Evolutionary conservation across 306 rosid species (phyloP).

Genomic region (Adenanthera pavonina): DNA sequence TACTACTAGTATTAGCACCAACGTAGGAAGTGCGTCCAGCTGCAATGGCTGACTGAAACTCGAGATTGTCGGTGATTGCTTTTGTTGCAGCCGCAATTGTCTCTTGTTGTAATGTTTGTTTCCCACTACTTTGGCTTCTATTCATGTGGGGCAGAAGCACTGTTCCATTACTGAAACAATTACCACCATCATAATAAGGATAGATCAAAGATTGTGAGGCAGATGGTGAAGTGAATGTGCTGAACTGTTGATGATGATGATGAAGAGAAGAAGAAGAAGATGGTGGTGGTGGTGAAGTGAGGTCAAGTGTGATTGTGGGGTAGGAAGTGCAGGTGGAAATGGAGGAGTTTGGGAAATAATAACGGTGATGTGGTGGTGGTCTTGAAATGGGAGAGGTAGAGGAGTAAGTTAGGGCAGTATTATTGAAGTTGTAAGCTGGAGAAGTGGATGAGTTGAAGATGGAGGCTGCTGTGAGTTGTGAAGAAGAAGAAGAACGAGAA

Average conservation of each 20-base stretch:
- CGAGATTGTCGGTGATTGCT: slow-evolving; percentile 40
- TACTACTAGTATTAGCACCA: background rate
- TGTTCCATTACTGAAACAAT: slow-evolving; percentile 26
- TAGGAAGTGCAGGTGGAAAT: slow-evolving; percentile 60
- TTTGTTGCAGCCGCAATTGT: slow-evolving; percentile 43
- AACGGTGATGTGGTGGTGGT: slow-evolving; percentile 30
- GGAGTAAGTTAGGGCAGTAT: slow-evolving; percentile 37
- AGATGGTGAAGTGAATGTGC: slow-evolving; percentile 19
- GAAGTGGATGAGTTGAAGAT: slow-evolving; percentile 10
- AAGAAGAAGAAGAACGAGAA: background rate
- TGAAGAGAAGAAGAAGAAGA: slow-evolving; percentile 23
- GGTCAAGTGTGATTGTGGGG: slow-evolving; percentile 71
- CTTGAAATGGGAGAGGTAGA: slow-evolving; percentile 20
- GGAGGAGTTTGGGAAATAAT: slow-evolving; percentile 49
- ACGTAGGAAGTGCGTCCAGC: slow-evolving; percentile 43
- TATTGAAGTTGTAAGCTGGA: background rate
- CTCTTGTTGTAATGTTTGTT: slow-evolving; percentile 36
- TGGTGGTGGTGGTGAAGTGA: slow-evolving; percentile 40
- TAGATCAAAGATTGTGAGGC: background rate
- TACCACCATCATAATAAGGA: background rate
- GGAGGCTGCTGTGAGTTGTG: slow-evolving; percentile 17
- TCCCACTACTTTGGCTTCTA: slow-evolving; percentile 37
- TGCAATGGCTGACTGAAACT: slow-evolving; percentile 46
- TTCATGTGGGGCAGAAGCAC: background rate
- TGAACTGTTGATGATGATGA: slow-evolving; percentile 24